Base-by-base conservation (phyloP, 441 rosid genomes). In the Aquilaria agallochum region DNA sequence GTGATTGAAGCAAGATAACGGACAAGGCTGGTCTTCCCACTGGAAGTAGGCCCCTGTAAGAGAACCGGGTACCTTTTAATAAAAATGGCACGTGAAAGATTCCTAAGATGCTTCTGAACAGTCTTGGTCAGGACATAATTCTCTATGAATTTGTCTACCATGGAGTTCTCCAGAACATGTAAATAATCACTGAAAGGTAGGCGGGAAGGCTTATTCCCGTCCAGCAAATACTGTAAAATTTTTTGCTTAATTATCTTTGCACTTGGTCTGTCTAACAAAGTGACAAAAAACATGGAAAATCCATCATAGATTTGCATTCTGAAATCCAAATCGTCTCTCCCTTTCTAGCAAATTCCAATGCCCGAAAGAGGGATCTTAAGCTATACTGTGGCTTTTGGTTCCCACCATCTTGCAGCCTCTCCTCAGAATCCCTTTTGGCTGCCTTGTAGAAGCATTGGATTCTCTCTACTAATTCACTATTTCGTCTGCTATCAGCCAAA, bases 21-120 rank as follows among this genome's bases (percentile, higher is more conserved):
- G 54, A 95, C 98, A 71, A 95, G 98, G 76, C 99, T 95, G 63
- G 99, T 95, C 69, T 95, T 95, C 55, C 99, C 99, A 78, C 99
- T 90, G 31, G 99, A 95, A 53, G 98, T 92, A 53, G 98, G 98
- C 40, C 99, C 99, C 74, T 95, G 98, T 67, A 95, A 76, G 15
- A 95, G 97, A 72, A 95, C 96, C 55, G 98, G 98, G 66, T 92
- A 92, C 68, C 78, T 88, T 73, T 78, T 90, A 49, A 92, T 76
- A 72, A 83, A 88, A 71, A 90, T 86, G 63, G 97, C 98, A 55
- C 90, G 94, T 0, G 95, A 87, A 80, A 95, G 76, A 74, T 80
- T 95, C 58, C 74, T 76, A 59, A 95, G 94, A 70, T 92, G 97
- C 68, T 79, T 80, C 55, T 57, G 65, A 31, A 95, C 93, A 74